Evolutionary conservation across 805 yeast species (phyloP).

Genomic region (Babjeviella inositovora): DNA sequence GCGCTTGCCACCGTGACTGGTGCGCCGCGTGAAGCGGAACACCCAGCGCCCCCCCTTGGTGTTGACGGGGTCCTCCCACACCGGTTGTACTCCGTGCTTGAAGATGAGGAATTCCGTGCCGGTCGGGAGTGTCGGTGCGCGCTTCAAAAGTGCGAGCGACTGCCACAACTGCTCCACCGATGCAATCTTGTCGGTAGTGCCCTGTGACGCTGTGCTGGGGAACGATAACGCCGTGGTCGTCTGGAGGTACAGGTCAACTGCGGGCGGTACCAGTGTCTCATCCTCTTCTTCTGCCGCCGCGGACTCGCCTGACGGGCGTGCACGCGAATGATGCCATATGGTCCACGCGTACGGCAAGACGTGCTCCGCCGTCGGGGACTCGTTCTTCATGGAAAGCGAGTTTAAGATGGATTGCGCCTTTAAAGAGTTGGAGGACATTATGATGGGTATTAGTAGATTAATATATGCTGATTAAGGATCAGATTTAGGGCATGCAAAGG

Average conservation of each 20-base stretch:
- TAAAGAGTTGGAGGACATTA: too few relatives aligned
- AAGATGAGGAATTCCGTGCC: conserved; percentile 42
- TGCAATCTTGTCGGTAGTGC: conserved; percentile 12
- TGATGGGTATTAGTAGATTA: too few relatives aligned
- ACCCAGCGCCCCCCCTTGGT: conserved; percentile 50
- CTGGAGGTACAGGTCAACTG: conserved; percentile 26
- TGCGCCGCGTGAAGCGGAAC: conserved; percentile 26
- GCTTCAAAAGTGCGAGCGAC: conserved; percentile 19
- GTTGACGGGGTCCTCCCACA: conserved; percentile 55
- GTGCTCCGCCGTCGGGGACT: too few relatives aligned
- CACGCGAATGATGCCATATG: conserved; percentile 27
- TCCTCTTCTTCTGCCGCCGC: conserved; percentile 4
- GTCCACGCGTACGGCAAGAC: conserved; percentile 30
- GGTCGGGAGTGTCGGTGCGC: conserved; percentile 16
- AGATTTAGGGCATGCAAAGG: too few relatives aligned
- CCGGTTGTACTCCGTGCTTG: conserved; percentile 43
- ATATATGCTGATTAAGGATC: too few relatives aligned
- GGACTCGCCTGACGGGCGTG: conserved; percentile 6
- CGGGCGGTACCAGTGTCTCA: conserved; percentile 4
- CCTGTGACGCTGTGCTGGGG: conserved; percentile 8
- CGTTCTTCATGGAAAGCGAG: too few relatives aligned
- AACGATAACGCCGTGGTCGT: conserved; percentile 26
- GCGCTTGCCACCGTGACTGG: conserved; percentile 4
- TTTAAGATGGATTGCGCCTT: too few relatives aligned
- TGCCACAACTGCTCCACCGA: conserved; percentile 39